phyloP scores from a whole-genome alignment of 1,139 yeast genomes.

The Trichomonascaceae sp. region DNA sequence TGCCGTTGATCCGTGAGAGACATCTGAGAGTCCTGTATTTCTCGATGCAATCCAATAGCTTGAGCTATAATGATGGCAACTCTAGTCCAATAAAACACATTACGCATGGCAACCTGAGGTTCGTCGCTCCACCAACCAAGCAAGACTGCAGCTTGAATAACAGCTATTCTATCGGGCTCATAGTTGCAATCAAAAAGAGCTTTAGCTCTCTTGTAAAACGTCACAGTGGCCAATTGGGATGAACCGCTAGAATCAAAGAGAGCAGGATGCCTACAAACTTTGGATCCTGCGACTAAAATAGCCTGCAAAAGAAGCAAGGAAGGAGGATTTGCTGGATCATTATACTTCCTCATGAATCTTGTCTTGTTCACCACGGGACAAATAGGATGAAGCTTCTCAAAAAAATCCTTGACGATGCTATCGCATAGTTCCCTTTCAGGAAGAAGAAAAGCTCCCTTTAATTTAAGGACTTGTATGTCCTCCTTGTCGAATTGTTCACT shows the following conservation, averaged over 20 bases:
- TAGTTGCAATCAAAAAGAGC: constrained; percentile 68
- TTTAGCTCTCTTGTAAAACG: constrained; percentile 73
- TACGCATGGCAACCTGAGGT: constrained; percentile 61
- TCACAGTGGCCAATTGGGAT: constrained; percentile 51
- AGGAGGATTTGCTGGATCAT: constrained; percentile 60
- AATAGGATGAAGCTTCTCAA: constrained; percentile 57
- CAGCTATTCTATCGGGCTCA: constrained; percentile 62
- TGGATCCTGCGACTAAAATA: constrained; percentile 62
- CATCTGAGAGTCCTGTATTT: constrained; percentile 28
- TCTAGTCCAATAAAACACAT: constrained; percentile 72
- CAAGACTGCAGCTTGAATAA: constrained; percentile 61
- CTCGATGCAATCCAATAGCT: constrained; percentile 70
- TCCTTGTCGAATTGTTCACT: constrained; percentile 47
- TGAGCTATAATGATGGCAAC: constrained; percentile 71
- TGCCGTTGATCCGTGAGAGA: constrained; percentile 46
- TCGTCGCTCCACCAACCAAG: constrained; percentile 75
- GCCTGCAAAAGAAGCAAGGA: constrained; percentile 65
- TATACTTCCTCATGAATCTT: constrained; percentile 51
- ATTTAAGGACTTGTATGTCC: constrained; percentile 54
- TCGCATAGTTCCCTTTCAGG: constrained; percentile 57
- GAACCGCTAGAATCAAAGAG: constrained; percentile 54
- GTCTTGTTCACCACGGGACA: constrained; percentile 61
- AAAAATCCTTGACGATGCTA: constrained; percentile 53
- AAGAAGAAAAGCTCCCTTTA: constrained; percentile 61
- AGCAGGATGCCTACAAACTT: constrained; percentile 53